Evolutionary conservation across 495 filamentous ascomycete species (phyloP).

Genomic region (Aspergillus ellipticus): DNA sequence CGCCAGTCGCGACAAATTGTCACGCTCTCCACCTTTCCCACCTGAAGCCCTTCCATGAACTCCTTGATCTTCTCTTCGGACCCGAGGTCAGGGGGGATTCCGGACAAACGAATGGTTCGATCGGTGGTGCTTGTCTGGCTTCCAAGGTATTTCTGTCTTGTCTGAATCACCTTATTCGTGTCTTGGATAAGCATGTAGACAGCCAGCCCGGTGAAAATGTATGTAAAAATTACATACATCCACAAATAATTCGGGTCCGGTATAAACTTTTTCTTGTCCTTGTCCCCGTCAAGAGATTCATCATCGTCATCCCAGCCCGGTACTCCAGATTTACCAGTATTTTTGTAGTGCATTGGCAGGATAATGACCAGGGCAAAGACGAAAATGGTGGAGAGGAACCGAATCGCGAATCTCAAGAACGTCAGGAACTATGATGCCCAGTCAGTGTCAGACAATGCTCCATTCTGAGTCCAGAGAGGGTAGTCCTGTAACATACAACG

Average conservation of each 20-base stretch:
- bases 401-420: slow-evolving; percentile 92
- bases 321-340: slow-evolving; percentile 45
- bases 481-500: slow-evolving; percentile 58
- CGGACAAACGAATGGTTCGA: slow-evolving; percentile 86
- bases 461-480: neutral
- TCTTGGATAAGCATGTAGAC: slow-evolving; percentile 80
- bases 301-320: slow-evolving; percentile 37
- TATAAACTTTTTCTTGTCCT: slow-evolving; percentile 28
- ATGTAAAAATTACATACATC: slow-evolving; percentile 89
- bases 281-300: slow-evolving; percentile 9
- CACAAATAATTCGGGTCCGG: slow-evolving; percentile 64
- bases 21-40: slow-evolving; percentile 91
- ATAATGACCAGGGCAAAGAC: slow-evolving; percentile 77
- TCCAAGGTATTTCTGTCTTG: slow-evolving; percentile 88
- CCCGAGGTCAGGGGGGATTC: slow-evolving; percentile 75
- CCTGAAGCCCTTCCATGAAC: slow-evolving; percentile 79
- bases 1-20: slow-evolving; percentile 86
- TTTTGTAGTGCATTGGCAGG: slow-evolving; percentile 77
- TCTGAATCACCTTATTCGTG: slow-evolving; percentile 76
- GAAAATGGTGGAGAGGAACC: slow-evolving; percentile 72
- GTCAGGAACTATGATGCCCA: slow-evolving; percentile 65
- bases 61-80: slow-evolving; percentile 81
- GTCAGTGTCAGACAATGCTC: slow-evolving; percentile 1
- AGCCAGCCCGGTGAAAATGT: slow-evolving; percentile 78
- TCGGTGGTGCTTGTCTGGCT: slow-evolving; percentile 92